Evolutionary conservation across 2,329 filamentous ascomycete species (phyloP), one percentile per base, ranked within the genome.

Genomic region (Alternaria longipes): DNA sequence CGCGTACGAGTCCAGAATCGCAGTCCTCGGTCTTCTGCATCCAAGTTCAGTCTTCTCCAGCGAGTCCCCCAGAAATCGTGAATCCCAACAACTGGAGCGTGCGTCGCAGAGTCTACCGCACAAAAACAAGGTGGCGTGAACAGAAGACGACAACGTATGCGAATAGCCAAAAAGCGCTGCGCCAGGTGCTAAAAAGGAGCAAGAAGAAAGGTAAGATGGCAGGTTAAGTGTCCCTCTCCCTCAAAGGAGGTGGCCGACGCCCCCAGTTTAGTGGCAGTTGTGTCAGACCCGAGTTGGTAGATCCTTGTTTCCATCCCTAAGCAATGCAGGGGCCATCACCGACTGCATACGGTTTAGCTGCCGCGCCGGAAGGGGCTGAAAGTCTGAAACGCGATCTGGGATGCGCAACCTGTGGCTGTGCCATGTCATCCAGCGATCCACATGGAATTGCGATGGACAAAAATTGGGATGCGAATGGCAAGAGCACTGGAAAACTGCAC

Each of bases 241-340:
- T 50, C 46, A 50, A 50, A 50, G 46, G 46, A 38, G 46, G 46
- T 32, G 46, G 46, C 32, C 46, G 46, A 38, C 46, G 46, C 46
- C 46, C 30, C 46, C 46, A 26, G 46, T 50, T 50, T 50, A 50
- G 46, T 50, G 46, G 46, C 46, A 50, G 46, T 50, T 50, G 30
- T 50, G 46, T 36, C 46, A 50, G 40, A 42, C 40, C 20, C 20
- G 20, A 42, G 30, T 49, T 18, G 46, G 46, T 38, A 38, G 32
- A 50, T 50, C 46, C 46, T 50, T 38, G 46, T 30, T 50, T 50
- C 30, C 46, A 50, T 38, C 30, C 30, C 46, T 38, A 50, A 26
- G 32, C 46, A 38, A 50, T 36, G 46, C 46, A 50, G 30, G 30
- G 46, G 46, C 46, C 32, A 50, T 20, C 34, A 26, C 5, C 30